phyloP scores from a whole-genome alignment of 495 filamentous ascomycete genomes.

The Xylaria acuta region DNA sequence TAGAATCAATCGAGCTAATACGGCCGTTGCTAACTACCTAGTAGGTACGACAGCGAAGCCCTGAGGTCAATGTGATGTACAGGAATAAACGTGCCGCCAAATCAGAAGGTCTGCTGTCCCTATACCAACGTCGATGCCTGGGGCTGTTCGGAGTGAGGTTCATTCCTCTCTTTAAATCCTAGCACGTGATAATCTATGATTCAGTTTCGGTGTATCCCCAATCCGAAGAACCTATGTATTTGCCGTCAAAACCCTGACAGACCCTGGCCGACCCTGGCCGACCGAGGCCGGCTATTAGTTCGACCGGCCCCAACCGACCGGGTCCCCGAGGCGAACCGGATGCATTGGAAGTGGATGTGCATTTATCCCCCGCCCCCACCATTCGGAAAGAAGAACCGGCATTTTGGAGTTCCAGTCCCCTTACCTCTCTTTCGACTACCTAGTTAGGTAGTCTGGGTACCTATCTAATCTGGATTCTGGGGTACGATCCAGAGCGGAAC shows the following conservation, averaged over 20 bases:
- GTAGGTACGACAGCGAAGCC: not conserved
- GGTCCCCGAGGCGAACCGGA: not conserved
- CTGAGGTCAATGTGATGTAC: not conserved
- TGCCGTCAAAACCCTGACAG: too few species aligned
- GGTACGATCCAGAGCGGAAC: not conserved
- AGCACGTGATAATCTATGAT: not conserved
- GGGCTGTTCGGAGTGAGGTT: not conserved
- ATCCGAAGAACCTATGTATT: not conserved
- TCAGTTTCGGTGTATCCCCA: not conserved
- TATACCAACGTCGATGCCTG: too few species aligned
- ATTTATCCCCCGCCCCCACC: slow-evolving; percentile 23
- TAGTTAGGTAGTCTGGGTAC: too few species aligned
- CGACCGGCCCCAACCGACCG: slow-evolving; percentile 12
- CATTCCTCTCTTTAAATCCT: not conserved
- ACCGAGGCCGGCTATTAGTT: slow-evolving; percentile 19
- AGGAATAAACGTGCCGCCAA: not conserved
- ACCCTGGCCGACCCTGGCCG: not conserved
- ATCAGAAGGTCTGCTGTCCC: not conserved
- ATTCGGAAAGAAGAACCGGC: slow-evolving; percentile 34
- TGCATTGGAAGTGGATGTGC: not conserved
- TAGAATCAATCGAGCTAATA: not conserved
- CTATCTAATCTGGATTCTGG: slow-evolving; percentile 11
- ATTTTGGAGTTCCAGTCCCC: slow-evolving; percentile 26
- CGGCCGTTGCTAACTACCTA: not conserved
- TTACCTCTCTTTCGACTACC: not conserved